Percentiles rank a stretch among this genome's conserved stretches.
phyloP scores from a whole-genome alignment of 1,139 yeast genomes.

The Tardiomyces digboiensis region DNA sequence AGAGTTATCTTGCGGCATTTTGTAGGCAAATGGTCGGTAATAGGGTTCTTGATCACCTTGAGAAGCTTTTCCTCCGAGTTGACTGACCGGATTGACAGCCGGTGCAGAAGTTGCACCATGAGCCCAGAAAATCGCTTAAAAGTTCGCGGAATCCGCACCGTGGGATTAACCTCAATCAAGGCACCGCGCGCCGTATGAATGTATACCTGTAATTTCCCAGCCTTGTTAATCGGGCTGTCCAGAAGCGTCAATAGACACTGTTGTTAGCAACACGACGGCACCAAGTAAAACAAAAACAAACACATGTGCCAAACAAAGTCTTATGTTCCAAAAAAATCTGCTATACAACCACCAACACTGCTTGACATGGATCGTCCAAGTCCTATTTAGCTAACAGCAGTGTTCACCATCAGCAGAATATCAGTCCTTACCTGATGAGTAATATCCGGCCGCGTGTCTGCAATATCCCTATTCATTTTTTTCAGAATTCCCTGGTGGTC shows the following conservation, averaged over 20 bases:
- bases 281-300: no score
- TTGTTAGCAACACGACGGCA: no score
- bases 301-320: no score
- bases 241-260: slow-evolving; percentile 81
- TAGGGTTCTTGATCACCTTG: slow-evolving; percentile 93
- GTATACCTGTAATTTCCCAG: slow-evolving; percentile 93
- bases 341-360: no score
- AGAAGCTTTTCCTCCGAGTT: slow-evolving; percentile 90
- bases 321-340: no score
- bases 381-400: not conserved
- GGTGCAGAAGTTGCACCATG: slow-evolving; percentile 93
- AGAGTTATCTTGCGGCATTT: slow-evolving; percentile 91
- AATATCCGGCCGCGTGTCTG: slow-evolving; percentile 97
- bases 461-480: slow-evolving; percentile 94
- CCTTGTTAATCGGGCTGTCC: slow-evolving; percentile 95
- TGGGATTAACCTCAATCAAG: slow-evolving; percentile 88
- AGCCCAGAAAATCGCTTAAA: slow-evolving; percentile 95
- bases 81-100: slow-evolving; percentile 86
- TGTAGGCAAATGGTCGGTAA: slow-evolving; percentile 92
- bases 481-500: slow-evolving; percentile 95
- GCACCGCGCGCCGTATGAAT: slow-evolving; percentile 95
- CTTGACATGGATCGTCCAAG: no score
- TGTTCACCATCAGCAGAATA: slow-evolving; percentile 10
- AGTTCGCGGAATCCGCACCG: slow-evolving; percentile 95
- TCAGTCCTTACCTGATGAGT: slow-evolving; percentile 55